phyloP scores from a whole-genome alignment of 2,329 filamentous ascomycete genomes.

The Pseudophaeomoniella oleicola region DNA sequence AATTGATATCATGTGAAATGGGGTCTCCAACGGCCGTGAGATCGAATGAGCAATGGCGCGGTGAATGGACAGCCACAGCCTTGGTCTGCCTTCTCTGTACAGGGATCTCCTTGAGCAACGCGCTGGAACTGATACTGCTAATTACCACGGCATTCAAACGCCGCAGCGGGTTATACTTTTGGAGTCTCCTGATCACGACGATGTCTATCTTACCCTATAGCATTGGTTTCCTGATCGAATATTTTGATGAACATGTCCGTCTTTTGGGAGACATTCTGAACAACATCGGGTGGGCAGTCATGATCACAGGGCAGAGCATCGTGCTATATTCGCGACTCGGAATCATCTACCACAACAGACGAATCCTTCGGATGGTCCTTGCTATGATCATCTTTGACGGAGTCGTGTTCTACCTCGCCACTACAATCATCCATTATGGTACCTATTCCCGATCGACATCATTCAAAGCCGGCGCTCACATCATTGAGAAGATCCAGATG shows the following conservation, averaged over 20 bases:
- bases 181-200: constrained; percentile 29
- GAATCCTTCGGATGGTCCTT: constrained; percentile 34
- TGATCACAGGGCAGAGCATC: constrained; percentile 48
- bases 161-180: constrained; percentile 34
- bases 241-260: constrained; percentile 3
- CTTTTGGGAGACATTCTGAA: constrained; percentile 21
- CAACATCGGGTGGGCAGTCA: constrained; percentile 41
- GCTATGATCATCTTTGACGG: constrained; percentile 44
- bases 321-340: constrained; percentile 51
- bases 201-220: constrained; percentile 29
- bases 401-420: constrained; percentile 37
- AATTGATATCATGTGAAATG: too few species aligned
- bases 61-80: not conserved
- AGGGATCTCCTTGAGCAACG: constrained; percentile 7
- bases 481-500: constrained; percentile 29
- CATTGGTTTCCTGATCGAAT: constrained; percentile 8
- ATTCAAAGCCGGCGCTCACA: constrained; percentile 8
- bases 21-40: too few species aligned
- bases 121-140: constrained; percentile 30
- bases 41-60: not conserved
- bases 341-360: constrained; percentile 38
- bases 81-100: not conserved
- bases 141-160: constrained; percentile 33
- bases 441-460: constrained; percentile 24
- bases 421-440: constrained; percentile 40